Conservation (phyloP, 371 early-diverging fungal species). For the Mortierella sp. region DNA sequence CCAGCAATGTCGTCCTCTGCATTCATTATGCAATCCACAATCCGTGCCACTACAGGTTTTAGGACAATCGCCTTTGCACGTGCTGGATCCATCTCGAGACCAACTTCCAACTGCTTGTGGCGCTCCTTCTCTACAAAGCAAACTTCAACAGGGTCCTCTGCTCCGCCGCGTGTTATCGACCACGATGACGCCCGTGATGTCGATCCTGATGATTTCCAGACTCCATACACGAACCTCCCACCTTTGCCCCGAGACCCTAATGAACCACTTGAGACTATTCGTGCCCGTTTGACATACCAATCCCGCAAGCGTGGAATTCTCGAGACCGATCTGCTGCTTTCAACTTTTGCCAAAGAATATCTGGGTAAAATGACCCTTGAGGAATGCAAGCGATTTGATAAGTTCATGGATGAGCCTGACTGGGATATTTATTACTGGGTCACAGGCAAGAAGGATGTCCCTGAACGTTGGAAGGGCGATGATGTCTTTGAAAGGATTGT, state of each 20-base stretch:
- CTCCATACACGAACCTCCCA: conserved; percentile 72
- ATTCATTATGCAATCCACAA: conserved; percentile 6
- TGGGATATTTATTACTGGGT: conserved; percentile 98
- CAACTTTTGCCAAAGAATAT: conserved; percentile 85
- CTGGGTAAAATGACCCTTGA: conserved; percentile 64
- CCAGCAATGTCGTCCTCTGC: conserved; percentile 10
- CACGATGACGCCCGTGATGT: conserved; percentile 54
- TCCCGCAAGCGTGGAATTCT: conserved; percentile 96
- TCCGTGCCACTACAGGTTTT: conserved; percentile 4
- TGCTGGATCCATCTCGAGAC: not conserved
- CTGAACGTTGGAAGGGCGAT: conserved; percentile 66
- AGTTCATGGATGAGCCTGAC: conserved; percentile 91
- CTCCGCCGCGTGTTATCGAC: conserved; percentile 25
- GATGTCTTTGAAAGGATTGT: conserved; percentile 71
- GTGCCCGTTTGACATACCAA: conserved; percentile 88
- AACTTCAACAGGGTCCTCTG: conserved; percentile 5
- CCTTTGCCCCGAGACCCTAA: conserved; percentile 70
- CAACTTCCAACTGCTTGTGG: conserved; percentile 5
- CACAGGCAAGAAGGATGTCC: conserved; percentile 76
- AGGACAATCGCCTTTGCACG: conserved; percentile 8
- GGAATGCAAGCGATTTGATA: conserved; percentile 84
- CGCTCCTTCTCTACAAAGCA: conserved; percentile 35
- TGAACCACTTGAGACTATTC: conserved; percentile 75
- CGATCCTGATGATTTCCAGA: conserved; percentile 53
- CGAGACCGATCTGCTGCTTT: conserved; percentile 92